A percentile compares a stretch with the other conserved stretches of the same genome.
Conservation (phyloP, 768 basidiomycete species). For the Xerocomellus intermedius region DNA sequence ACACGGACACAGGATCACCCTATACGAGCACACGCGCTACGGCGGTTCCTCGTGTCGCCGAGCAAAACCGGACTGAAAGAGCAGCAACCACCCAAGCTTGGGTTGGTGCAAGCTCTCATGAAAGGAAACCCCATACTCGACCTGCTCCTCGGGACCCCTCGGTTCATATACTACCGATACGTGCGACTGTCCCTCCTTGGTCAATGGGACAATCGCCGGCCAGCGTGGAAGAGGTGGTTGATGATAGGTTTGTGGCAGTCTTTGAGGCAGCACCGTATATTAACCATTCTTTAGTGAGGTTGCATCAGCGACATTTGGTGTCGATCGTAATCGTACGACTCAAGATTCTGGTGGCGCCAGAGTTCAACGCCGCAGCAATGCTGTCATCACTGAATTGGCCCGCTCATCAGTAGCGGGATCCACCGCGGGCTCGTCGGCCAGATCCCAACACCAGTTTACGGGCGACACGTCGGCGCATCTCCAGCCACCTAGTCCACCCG, state of each 20-base stretch:
- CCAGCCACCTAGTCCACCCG: not conserved
- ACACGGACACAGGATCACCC: not conserved
- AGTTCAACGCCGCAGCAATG: not conserved
- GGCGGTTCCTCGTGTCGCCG: not conserved
- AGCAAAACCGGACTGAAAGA: not conserved
- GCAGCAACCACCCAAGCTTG: not conserved
- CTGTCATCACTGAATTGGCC: not conserved
- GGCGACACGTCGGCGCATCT: not conserved
- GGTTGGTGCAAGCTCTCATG: slow-evolving; percentile 7
- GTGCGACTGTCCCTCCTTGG: not conserved
- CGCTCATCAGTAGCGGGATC: not conserved
- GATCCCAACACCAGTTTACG: not conserved
- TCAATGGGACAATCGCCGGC: not conserved
- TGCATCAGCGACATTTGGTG: not conserved
- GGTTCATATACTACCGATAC: not conserved
- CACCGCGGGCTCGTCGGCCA: not conserved
- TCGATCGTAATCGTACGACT: not conserved
- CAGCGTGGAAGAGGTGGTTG: not conserved
- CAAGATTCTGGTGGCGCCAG: not conserved
- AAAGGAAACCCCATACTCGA: slow-evolving; percentile 9
- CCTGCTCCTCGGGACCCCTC: not conserved
- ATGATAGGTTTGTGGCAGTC: slow-evolving; percentile 9
- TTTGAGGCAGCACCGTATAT: not conserved
- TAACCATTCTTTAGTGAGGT: slow-evolving; percentile 10
- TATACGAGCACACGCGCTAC: not conserved